Evolutionary conservation across 768 basidiomycete species (phyloP), one percentile per base, ranked within the genome.

Genomic region (Suillus alpinus): DNA sequence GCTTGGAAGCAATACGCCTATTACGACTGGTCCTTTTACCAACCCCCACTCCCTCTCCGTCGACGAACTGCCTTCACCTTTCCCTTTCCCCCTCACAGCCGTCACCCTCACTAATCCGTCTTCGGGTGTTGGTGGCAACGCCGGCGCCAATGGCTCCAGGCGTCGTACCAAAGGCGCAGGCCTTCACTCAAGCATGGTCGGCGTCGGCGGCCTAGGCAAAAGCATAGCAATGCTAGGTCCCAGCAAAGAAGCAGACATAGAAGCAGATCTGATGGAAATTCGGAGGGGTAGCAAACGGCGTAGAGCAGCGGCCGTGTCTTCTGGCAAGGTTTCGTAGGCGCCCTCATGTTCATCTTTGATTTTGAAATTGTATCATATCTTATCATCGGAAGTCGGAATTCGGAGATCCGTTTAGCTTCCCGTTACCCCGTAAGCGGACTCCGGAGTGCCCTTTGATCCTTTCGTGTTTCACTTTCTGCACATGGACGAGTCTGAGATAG

Each of bases 41-140:
- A 94, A 92, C 70, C 92, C 92, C 2, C 89, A 92, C 68, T 94
- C 92, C 6, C 86, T 94, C 50, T 83, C 89, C 3, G 88, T 93
- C 43, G 92, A 94, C 65, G 92, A 94, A 68, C 82, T 94, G 40
- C 90, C 92, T 3, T 94, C 92, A 0, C 90, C 89, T 12, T 93
- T 92, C 78, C 89, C 91, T 0, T 78, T 91, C 10, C 83, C 89
- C 1, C 82, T 93, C 12, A 88, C 86, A 6, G 78, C 83, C 4
- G 81, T 80, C 16, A 76, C 78, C n/a, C 71, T 77, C 43, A 77
- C 76, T 2, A 76, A 70, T 41, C 66, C 76, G 57, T 66, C 68
- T 8, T 70, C 72, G 14, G 73, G 68, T 31, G 77, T 71, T 56
- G 75, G 67, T 40, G 79, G 75, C 32, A 67, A 66, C n/a, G 77